Evolutionary conservation across 2,329 filamentous ascomycete genomes (phyloP).

Genomic region (Diplodia scrobiculata): DNA sequence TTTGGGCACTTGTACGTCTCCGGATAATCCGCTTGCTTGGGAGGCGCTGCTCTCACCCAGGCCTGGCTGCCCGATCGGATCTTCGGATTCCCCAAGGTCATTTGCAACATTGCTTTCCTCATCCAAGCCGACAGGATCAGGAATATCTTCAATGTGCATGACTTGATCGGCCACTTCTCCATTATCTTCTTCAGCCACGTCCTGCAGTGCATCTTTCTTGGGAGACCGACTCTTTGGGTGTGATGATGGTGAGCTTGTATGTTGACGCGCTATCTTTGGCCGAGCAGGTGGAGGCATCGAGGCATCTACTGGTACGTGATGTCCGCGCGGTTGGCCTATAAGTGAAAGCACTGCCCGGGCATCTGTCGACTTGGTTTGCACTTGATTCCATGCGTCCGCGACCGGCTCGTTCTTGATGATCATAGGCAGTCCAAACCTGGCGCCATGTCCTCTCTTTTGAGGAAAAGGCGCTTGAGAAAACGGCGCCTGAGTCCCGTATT

Average conservation of each 20-base stretch:
- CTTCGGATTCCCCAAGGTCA: neutral
- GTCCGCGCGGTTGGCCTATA: neutral
- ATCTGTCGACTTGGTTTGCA: neutral
- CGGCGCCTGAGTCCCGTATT: conserved; percentile 15
- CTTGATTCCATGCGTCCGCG: neutral
- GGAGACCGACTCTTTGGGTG: neutral
- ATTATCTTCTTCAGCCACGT: neutral
- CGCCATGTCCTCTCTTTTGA: neutral
- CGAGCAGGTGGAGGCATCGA: neutral
- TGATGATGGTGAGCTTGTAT: neutral
- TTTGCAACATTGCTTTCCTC: neutral
- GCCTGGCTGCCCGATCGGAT: neutral
- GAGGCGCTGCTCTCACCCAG: neutral
- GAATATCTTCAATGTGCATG: neutral
- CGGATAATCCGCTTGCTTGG: neutral
- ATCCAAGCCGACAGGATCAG: neutral
- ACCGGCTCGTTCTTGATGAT: neutral
- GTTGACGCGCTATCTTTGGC: neutral
- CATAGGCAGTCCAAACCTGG: neutral
- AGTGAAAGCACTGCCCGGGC: neutral
- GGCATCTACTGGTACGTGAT: neutral
- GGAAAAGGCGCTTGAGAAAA: neutral
- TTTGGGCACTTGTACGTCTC: neutral
- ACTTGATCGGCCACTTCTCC: neutral
- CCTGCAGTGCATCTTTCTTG: neutral